These are phyloP conservation scores for Coemansia sp. DNA, from an alignment of 192 early-diverging fungal genomes.

Conservation along the genomic window DNA sequence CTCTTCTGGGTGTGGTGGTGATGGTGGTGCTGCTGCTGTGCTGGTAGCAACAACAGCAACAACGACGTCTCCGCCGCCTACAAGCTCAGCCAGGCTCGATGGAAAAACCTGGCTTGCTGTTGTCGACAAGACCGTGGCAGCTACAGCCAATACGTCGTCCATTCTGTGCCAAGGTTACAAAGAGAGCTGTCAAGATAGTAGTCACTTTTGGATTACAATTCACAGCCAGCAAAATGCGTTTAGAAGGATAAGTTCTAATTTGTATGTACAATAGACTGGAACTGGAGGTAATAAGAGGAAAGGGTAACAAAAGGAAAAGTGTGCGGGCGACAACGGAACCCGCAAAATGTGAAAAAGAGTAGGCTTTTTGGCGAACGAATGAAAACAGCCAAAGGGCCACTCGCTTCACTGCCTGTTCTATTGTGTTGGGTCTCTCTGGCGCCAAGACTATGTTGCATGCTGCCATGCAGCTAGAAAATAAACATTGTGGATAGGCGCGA, in stretches of 20 bases:
- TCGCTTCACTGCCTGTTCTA: too few relatives aligned
- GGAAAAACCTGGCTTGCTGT: not conserved
- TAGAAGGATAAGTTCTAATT: too few relatives aligned
- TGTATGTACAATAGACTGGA: not conserved
- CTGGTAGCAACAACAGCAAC: too few relatives aligned
- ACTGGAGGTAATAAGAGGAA: not conserved
- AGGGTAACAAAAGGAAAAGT: not conserved
- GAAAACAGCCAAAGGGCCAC: too few relatives aligned
- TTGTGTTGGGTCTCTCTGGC: not conserved
- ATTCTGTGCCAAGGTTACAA: not conserved
- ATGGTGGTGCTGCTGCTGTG: slow-evolving; percentile 1
- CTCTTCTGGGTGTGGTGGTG: too few relatives aligned
- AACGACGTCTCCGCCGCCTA: not conserved
- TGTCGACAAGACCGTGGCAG: not conserved
- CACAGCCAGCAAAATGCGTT: not conserved
- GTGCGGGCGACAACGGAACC: too few relatives aligned
- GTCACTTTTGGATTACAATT: not conserved
- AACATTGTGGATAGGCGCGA: slow-evolving; percentile 33
- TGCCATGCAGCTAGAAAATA: not conserved
- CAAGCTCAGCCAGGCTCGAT: not conserved
- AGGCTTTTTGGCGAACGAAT: too few relatives aligned
- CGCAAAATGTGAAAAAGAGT: too few relatives aligned
- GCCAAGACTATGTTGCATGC: too few relatives aligned
- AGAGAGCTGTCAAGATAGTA: too few relatives aligned
- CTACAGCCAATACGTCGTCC: not conserved